Percentiles rank a stretch among this genome's conserved stretches.
These are phyloP conservation scores for Xylariaceae sp. DNA, from an alignment of 2,329 filamentous ascomycete species.

Conservation along the genomic window DNA sequence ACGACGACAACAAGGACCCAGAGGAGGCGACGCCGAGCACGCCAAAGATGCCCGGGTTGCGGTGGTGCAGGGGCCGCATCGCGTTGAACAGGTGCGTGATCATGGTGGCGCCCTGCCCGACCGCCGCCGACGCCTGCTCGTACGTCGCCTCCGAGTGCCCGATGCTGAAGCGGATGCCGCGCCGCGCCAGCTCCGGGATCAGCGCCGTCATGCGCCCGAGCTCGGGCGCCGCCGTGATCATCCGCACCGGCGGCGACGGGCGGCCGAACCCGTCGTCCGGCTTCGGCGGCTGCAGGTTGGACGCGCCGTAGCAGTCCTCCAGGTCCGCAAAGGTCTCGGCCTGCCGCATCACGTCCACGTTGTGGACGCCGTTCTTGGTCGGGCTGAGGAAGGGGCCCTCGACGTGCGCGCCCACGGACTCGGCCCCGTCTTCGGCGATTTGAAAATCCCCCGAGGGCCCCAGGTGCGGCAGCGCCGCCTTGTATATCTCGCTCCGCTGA, in stretches of 20 bases:
- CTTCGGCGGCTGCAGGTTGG: constrained; percentile 46
- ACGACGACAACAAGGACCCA: too few relatives aligned
- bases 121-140: constrained; percentile 65
- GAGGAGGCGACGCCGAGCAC: constrained; percentile 61
- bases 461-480: constrained; percentile 69
- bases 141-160: constrained; percentile 86
- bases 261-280: constrained; percentile 24
- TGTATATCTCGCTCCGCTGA: constrained; percentile 73
- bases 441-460: constrained; percentile 60
- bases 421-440: constrained; percentile 61
- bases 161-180: constrained; percentile 69
- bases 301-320: constrained; percentile 61
- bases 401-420: constrained; percentile 83
- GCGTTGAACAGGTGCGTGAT: constrained; percentile 93
- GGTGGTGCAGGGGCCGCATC: constrained; percentile 84
- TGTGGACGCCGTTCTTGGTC: constrained; percentile 81
- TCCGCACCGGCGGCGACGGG: constrained; percentile 51
- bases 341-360: constrained; percentile 59
- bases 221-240: constrained; percentile 85
- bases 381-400: constrained; percentile 85
- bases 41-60: constrained; percentile 85
- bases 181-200: constrained; percentile 58
- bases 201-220: constrained; percentile 59
- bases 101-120: constrained; percentile 74
- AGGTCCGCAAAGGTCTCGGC: constrained; percentile 59